Conservation (phyloP, 345 rosid genomes). For the Hibiscus syriacus region DNA sequence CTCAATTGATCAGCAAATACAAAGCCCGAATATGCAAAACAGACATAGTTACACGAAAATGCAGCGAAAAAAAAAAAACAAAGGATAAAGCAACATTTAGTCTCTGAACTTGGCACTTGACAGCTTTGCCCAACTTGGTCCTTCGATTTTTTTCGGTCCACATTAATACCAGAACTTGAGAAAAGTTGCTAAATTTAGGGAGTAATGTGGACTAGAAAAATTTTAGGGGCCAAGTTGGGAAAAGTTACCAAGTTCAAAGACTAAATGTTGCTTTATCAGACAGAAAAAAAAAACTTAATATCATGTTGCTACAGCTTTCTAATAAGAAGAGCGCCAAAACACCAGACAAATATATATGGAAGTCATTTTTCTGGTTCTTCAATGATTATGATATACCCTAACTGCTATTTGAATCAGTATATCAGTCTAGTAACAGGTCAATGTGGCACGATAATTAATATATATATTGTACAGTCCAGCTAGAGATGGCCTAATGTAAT, state of each 20-base stretch:
- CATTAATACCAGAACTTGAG: too few species aligned
- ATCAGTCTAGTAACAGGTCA: background rate
- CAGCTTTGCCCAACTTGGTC: too few species aligned
- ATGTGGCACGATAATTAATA: background rate
- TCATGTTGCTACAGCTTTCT: background rate
- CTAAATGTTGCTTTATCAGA: background rate
- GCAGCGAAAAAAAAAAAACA: background rate
- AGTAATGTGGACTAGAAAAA: too few species aligned
- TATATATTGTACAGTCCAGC: background rate
- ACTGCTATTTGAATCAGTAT: background rate
- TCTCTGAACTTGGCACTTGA: too few species aligned
- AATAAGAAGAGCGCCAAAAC: background rate
- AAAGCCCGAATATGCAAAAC: constrained; percentile 17
- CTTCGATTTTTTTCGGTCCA: too few species aligned
- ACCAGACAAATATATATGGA: background rate
- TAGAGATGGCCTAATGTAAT: background rate
- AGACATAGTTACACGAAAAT: background rate
- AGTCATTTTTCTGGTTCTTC: background rate
- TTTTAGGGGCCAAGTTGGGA: too few species aligned
- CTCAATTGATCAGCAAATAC: constrained; percentile 60
- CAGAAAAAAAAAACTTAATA: background rate
- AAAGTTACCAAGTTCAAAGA: background rate
- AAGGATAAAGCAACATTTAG: background rate
- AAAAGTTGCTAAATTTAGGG: too few species aligned
- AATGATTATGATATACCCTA: background rate